Evolutionary conservation across 2,329 filamentous ascomycete species (phyloP).

Genomic region (Fusarium nygamai): DNA sequence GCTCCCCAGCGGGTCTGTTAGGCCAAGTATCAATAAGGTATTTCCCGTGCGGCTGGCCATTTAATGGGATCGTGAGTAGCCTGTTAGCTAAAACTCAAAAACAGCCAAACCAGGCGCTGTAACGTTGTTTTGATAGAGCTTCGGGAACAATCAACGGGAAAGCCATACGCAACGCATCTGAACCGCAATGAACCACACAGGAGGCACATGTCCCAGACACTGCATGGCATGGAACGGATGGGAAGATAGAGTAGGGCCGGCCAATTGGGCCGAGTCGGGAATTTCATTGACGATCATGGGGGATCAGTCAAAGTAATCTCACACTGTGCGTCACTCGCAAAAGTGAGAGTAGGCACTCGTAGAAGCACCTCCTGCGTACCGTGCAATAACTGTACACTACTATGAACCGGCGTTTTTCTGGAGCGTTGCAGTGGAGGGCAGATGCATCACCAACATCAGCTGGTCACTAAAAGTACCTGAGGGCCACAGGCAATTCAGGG

Average conservation of each 20-base stretch:
- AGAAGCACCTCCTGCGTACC: background rate
- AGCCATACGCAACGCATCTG: conserved; percentile 10
- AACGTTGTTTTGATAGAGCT: conserved; percentile 25
- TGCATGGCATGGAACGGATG: conserved; percentile 19
- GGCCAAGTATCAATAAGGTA: background rate
- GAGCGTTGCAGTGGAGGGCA: conserved; percentile 23
- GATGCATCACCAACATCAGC: conserved; percentile 32
- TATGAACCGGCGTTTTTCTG: conserved; percentile 14
- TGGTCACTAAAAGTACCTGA: conserved; percentile 29
- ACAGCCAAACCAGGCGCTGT: conserved; percentile 1
- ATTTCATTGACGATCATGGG: conserved; percentile 10
- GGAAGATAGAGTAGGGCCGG: conserved; percentile 38
- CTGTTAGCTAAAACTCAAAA: background rate
- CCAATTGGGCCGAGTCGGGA: conserved; percentile 42
- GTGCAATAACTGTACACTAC: conserved; percentile 4
- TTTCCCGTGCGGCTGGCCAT: conserved; percentile 15
- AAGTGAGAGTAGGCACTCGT: conserved; percentile 4
- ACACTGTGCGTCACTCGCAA: conserved; percentile 29
- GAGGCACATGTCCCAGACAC: conserved; percentile 5
- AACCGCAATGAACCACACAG: background rate
- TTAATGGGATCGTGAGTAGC: background rate
- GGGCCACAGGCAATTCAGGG: conserved; percentile 11
- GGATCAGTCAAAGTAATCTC: background rate
- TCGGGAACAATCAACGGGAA: conserved; percentile 12
- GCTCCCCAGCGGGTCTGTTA: background rate